Conservation (phyloP, 2,329 filamentous ascomycete species). For the Botryosphaeria dothidea region DNA sequence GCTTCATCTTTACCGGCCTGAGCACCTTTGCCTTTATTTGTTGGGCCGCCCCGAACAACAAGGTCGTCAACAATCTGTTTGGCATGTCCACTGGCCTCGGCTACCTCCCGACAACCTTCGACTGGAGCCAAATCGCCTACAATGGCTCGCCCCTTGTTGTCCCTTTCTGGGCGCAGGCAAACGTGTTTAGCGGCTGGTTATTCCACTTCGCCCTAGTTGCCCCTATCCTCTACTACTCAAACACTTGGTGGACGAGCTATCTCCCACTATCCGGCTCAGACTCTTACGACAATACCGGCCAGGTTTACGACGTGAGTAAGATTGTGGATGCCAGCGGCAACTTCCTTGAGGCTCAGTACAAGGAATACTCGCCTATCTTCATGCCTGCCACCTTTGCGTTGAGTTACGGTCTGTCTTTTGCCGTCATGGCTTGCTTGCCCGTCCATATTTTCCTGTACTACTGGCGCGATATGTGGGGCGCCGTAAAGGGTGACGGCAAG, state of each 20-base stretch:
- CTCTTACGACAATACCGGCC: conserved; percentile 68
- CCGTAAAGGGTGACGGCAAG: conserved; percentile 57
- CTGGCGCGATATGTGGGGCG: conserved; percentile 47
- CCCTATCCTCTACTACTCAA: conserved; percentile 52
- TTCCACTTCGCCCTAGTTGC: conserved; percentile 34
- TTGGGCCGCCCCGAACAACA: conserved; percentile 30
- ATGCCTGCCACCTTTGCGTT: conserved; percentile 39
- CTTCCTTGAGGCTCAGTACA: conserved; percentile 39
- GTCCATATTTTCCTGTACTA: conserved; percentile 39
- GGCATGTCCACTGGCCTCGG: conserved; percentile 28
- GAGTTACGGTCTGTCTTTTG: conserved; percentile 40
- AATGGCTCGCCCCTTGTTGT: conserved; percentile 27
- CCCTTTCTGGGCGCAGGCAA: conserved; percentile 40
- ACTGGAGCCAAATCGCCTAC: conserved; percentile 28
- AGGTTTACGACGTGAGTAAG: conserved; percentile 60
- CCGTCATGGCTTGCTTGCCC: conserved; percentile 32
- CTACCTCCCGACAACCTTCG: conserved; percentile 29
- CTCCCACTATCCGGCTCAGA: conserved; percentile 12
- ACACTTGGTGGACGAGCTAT: conserved; percentile 47
- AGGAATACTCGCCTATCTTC: conserved; percentile 43
- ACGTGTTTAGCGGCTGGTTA: conserved; percentile 47
- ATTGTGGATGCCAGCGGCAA: conserved; percentile 33
- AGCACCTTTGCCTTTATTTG: conserved; percentile 30
- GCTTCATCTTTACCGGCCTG: conserved; percentile 25
- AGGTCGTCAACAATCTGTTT: conserved; percentile 32